Percentiles rank a stretch among this genome's conserved stretches.
These are phyloP conservation scores for Nothomitra cinnamomea DNA, from an alignment of 2,329 filamentous ascomycete species.

Conservation along the genomic window DNA sequence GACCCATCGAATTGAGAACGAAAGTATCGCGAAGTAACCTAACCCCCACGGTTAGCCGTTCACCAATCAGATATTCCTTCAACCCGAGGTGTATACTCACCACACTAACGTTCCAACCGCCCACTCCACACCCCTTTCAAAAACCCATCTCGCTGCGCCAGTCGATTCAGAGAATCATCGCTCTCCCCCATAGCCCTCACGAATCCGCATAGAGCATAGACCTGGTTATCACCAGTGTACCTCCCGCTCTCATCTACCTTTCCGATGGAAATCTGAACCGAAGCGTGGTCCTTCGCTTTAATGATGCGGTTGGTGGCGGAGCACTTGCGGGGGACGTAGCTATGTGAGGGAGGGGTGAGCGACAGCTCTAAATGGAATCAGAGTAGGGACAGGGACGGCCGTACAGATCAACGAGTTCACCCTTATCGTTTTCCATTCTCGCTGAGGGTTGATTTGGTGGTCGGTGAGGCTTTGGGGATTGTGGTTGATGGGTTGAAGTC, in stretches of 20 bases:
- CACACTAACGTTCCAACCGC: conserved; percentile 28
- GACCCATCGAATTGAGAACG: not conserved
- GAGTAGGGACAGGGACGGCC: conserved; percentile 23
- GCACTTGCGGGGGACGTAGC: conserved; percentile 98
- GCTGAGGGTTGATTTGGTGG: conserved; percentile 15
- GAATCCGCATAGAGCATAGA: conserved; percentile 95
- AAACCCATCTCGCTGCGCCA: conserved; percentile 90
- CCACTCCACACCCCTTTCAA: conserved; percentile 94
- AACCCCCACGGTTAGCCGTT: no score
- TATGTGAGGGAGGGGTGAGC: conserved; percentile 22
- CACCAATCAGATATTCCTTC: not conserved
- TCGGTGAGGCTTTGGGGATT: not conserved
- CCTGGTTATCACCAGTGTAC: conserved; percentile 91
- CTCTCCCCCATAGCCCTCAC: conserved; percentile 95
- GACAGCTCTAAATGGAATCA: not conserved
- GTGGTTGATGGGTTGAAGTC: not conserved
- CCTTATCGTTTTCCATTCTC: conserved; percentile 99
- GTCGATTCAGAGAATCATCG: conserved; percentile 89
- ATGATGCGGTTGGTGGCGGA: conserved; percentile 98
- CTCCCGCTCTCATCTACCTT: conserved; percentile 99
- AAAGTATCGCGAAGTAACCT: no score
- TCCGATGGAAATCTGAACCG: conserved; percentile 89
- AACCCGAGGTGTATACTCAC: not conserved
- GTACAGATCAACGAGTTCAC: conserved; percentile 98
- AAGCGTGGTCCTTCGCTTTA: conserved; percentile 99